Conservation (phyloP, 805 yeast species). For the Yarrowia deformans region DNA sequence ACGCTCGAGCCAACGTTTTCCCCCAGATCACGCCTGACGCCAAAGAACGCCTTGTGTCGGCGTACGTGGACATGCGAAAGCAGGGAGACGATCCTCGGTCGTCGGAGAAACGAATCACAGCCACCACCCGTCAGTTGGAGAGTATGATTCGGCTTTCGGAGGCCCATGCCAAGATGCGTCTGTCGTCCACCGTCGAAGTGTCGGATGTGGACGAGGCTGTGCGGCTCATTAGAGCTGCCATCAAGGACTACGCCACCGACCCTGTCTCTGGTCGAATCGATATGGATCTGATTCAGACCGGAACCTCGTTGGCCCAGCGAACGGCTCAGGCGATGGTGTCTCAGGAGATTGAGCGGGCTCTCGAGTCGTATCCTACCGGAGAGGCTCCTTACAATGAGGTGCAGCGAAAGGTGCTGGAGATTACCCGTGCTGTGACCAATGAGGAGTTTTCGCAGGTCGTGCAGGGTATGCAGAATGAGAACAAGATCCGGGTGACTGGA, state of each 20-base stretch:
- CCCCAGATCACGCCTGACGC: constrained; percentile 86
- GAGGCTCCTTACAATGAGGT: constrained; percentile 24
- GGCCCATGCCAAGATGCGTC: constrained; percentile 97
- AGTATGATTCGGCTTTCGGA: constrained; percentile 93
- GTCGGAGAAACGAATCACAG: constrained; percentile 90
- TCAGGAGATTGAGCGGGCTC: constrained; percentile 28
- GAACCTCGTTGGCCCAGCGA: constrained; percentile 88
- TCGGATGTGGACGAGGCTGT: constrained; percentile 93
- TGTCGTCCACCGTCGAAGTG: constrained; percentile 71
- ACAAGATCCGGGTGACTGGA: constrained; percentile 21
- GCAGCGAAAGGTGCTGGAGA: constrained; percentile 16
- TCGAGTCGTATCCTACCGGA: constrained; percentile 20
- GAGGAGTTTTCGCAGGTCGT: constrained; percentile 29
- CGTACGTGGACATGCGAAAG: constrained; percentile 92
- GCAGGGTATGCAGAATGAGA: constrained; percentile 29
- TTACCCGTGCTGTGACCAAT: not conserved
- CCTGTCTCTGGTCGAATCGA: constrained; percentile 96
- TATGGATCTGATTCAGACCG: constrained; percentile 96
- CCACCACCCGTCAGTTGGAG: constrained; percentile 96
- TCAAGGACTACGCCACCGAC: constrained; percentile 97
- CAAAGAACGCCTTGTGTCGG: constrained; percentile 80
- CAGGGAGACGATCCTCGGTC: constrained; percentile 90
- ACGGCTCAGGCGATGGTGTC: constrained; percentile 62
- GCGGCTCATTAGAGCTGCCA: constrained; percentile 88
- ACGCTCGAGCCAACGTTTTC: constrained; percentile 83